Base-by-base conservation (phyloP, 2,329 filamentous ascomycete species). In the Neofusicoccum sp. region DNA sequence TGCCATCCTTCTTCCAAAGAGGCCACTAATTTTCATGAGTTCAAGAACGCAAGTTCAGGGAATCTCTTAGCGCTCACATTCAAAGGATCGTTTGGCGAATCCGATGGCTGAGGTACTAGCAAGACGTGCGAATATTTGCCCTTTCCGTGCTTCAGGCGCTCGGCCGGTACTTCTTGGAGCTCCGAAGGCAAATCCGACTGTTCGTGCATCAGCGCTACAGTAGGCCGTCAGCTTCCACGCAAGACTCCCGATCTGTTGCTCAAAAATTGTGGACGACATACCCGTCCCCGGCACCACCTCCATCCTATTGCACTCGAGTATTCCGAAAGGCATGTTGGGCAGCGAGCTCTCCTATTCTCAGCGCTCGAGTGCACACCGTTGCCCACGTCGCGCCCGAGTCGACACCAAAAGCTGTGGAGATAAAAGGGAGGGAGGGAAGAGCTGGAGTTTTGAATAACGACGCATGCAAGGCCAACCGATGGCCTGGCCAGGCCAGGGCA, bases 1-100 rank as follows among this genome's bases (percentile, higher is more conserved):
- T 92, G 61, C 69, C 3, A 73, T 96, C 93, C 70, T 92, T 90
- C 69, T 85, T 86, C 90, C 90, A 93, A 65, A 94, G 76, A 34
- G 92, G 89, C 92, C 92, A 96, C 74, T 78, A 22, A 22, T 22
- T 41, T 31, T 6, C 12, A 44, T 43, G 37, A 34, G 41, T 9
- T 29, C 16, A 29, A 6, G 39, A 41, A 43, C 3, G 16, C 22
- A 22, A 2, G 16, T 44, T 45, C 41, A 9, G 3, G 41, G 28
- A 11, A 28, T 5, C 4, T n/a, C 4, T 12, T 4, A 22, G 9
- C 7, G 31, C 78, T 65, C 62, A 79, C 79, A 61, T 82, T 83
- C 7, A 83, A 66, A 2, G 81, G 81, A 64, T 83, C 81, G 62
- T 83, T 83, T 0, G 80, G 81, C 48, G 77, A 80, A 65, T 80